These are phyloP conservation scores for Dysphania ambrosioides DNA, from an alignment of 148 eudicot genomes.

Conservation along the genomic window DNA sequence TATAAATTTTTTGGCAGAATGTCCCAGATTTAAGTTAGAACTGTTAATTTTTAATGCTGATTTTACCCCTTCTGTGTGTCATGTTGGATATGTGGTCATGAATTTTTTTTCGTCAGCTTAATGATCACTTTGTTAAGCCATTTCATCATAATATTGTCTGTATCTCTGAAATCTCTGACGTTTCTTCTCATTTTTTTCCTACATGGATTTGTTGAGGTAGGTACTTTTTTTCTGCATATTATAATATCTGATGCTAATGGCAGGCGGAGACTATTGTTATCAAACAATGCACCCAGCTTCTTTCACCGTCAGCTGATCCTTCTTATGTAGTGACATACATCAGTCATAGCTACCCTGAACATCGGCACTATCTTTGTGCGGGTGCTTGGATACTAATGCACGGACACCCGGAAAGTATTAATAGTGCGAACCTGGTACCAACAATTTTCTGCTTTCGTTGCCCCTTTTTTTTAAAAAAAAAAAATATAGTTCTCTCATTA, in stretches of 20 bases:
- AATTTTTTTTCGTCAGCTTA: slow-evolving; percentile 1
- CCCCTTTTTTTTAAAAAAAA: slow-evolving; percentile 3
- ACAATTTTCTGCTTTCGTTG: slow-evolving; percentile 1
- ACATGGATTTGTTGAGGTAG: not conserved
- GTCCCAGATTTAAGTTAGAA: not conserved
- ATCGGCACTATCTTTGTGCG: slow-evolving; percentile 90
- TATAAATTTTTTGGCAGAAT: not conserved
- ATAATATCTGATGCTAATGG: slow-evolving; percentile 23
- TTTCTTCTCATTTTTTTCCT: not conserved
- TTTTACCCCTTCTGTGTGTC: not conserved
- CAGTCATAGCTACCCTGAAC: slow-evolving; percentile 76
- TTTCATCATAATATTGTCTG: slow-evolving; percentile 10
- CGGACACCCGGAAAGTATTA: slow-evolving; percentile 88
- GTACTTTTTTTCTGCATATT: not conserved
- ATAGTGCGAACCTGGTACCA: slow-evolving; percentile 71
- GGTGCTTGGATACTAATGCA: slow-evolving; percentile 99
- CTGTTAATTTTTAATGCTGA: not conserved
- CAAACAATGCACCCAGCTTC: slow-evolving; percentile 90
- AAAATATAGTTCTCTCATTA: not conserved
- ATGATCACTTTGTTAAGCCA: not conserved
- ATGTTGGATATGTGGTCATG: not conserved
- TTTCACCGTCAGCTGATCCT: slow-evolving; percentile 86
- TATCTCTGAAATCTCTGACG: not conserved
- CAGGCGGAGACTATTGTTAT: slow-evolving; percentile 96
- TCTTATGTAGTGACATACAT: slow-evolving; percentile 73